Percentiles rank a stretch among this genome's conserved stretches.
phyloP scores from a whole-genome alignment of 1,139 yeast genomes.

The Blastobotrys buckinghamii region DNA sequence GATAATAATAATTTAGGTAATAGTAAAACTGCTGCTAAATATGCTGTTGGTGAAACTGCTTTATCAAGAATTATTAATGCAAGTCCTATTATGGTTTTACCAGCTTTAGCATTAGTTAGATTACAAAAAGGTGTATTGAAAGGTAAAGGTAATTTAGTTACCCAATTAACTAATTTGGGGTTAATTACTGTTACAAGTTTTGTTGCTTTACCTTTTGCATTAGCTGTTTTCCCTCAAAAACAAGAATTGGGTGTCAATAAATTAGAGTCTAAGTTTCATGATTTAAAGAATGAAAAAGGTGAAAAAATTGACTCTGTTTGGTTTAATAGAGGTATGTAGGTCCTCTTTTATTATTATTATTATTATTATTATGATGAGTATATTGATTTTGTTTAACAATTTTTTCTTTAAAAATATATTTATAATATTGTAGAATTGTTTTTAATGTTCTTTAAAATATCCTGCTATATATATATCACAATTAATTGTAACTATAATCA shows the following conservation, averaged over 20 bases:
- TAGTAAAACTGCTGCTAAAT: slow-evolving; percentile 78
- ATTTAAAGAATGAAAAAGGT: slow-evolving; percentile 59
- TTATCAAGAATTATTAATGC: slow-evolving; percentile 92
- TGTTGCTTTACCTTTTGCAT: slow-evolving; percentile 85
- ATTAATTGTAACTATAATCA: too few species aligned
- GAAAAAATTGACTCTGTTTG: slow-evolving; percentile 54
- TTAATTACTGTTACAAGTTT: slow-evolving; percentile 80
- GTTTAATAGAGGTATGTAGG: slow-evolving; percentile 87
- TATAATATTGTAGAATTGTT: too few species aligned
- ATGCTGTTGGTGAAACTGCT: slow-evolving; percentile 97
- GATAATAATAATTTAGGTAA: slow-evolving; percentile 54
- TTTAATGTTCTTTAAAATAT: too few species aligned
- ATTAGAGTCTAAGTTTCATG: slow-evolving; percentile 60
- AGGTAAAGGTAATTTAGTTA: slow-evolving; percentile 45
- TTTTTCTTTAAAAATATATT: too few species aligned
- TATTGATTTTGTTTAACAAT: too few species aligned
- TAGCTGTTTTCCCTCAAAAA: slow-evolving; percentile 92
- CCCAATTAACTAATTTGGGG: slow-evolving; percentile 71
- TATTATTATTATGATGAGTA: too few species aligned
- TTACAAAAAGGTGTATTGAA: slow-evolving; percentile 65
- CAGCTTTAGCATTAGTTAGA: slow-evolving; percentile 75
- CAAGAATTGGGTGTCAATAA: slow-evolving; percentile 51
- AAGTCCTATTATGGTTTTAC: slow-evolving; percentile 94
- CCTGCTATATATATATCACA: too few species aligned
- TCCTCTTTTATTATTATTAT: background rate